Evolutionary conservation across 73 alveolate species (phyloP).

Genomic region (Paramecium biaurelia): DNA sequence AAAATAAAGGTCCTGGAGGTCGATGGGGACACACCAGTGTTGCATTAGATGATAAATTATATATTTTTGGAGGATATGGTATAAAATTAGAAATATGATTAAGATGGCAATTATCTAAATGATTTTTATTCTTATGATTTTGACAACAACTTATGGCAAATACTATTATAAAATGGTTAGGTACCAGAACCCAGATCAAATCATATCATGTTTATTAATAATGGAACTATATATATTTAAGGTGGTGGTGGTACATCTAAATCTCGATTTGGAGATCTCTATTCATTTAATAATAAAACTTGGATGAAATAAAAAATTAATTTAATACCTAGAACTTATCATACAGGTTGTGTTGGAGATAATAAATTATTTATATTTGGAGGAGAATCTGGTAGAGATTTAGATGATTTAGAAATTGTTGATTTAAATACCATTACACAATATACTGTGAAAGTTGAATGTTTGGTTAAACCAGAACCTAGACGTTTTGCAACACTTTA

Average conservation of each 20-base stretch:
- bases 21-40: slow-evolving; percentile 23
- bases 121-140: slow-evolving; percentile 21
- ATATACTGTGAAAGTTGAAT: neutral
- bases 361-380: neutral
- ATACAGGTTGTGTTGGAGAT: slow-evolving; percentile 25
- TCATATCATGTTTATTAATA: slow-evolving; percentile 9
- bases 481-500: neutral
- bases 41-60: neutral
- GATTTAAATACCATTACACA: neutral
- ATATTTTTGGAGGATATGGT: slow-evolving; percentile 36
- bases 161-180: neutral
- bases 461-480: neutral
- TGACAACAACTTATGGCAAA: neutral
- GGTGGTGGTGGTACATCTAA: neutral
- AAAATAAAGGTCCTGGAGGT: neutral
- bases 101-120: slow-evolving; percentile 16
- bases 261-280: neutral
- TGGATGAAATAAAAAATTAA: neutral
- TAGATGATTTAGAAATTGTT: neutral
- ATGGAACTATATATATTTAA: neutral
- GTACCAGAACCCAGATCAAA: slow-evolving; percentile 29
- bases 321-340: slow-evolving; percentile 36
- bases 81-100: neutral
- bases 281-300: neutral
- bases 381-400: slow-evolving; percentile 8